Conservation (phyloP, 129 eudicot genomes). For the Tagetes erecta region DNA sequence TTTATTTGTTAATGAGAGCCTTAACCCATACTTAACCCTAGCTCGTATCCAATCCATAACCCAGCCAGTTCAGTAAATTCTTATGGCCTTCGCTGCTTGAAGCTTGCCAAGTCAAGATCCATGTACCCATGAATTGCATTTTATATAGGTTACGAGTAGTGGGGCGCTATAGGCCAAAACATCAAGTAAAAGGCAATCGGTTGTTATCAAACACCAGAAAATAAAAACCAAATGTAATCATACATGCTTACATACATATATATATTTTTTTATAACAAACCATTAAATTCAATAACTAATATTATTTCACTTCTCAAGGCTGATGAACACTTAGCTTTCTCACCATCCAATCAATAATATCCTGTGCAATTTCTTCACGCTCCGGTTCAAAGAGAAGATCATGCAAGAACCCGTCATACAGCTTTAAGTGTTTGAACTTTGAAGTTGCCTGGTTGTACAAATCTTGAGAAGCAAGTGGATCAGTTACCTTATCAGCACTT, state of each 20-base stretch:
- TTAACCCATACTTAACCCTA: too few species aligned
- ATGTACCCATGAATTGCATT: not conserved
- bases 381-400: slow-evolving; percentile 96
- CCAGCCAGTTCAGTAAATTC: not conserved
- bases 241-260: not conserved
- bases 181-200: not conserved
- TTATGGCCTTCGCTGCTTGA: not conserved
- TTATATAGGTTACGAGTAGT: not conserved
- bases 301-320: slow-evolving; percentile 33
- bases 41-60: not conserved
- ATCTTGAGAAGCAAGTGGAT: slow-evolving; percentile 92
- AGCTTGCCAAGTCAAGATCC: slow-evolving; percentile 1
- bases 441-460: slow-evolving; percentile 82
- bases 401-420: slow-evolving; percentile 89
- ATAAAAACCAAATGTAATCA: not conserved
- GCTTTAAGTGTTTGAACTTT: slow-evolving; percentile 78
- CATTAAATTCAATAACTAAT: slow-evolving; percentile 32
- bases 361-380: slow-evolving; percentile 88
- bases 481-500: slow-evolving; percentile 91
- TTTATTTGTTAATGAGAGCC: too few species aligned
- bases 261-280: slow-evolving; percentile 13
- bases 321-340: slow-evolving; percentile 42
- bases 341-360: slow-evolving; percentile 93
- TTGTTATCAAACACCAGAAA: not conserved
- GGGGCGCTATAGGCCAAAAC: too few species aligned